Percentiles rank a stretch among this genome's conserved stretches.
phyloP scores from a whole-genome alignment of 192 early-diverging fungal genomes.

The Coemansia sp. region DNA sequence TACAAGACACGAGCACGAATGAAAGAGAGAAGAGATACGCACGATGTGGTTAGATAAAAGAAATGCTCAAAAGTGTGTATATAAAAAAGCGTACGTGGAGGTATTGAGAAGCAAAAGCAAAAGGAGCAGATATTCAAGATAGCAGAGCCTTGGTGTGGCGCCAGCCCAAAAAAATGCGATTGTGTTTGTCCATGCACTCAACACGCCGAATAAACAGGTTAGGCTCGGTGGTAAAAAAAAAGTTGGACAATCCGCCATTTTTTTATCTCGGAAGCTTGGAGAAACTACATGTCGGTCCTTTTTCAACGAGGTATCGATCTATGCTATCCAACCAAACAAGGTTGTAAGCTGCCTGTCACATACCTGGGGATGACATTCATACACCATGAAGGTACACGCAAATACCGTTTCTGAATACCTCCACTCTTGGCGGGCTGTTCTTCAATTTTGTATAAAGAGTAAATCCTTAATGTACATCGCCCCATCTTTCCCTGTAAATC shows the following conservation, averaged over 20 bases:
- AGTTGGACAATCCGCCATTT: neutral
- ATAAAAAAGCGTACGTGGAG: constrained; percentile 2
- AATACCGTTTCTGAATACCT: neutral
- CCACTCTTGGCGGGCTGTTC: neutral
- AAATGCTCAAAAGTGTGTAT: neutral
- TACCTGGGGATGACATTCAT: neutral
- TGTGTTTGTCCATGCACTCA: neutral
- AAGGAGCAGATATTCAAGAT: neutral
- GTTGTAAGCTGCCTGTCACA: neutral
- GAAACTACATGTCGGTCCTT: neutral
- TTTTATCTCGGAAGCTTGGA: neutral
- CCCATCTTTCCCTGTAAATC: neutral
- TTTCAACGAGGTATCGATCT: neutral
- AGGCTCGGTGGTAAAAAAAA: neutral
- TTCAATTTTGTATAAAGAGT: neutral
- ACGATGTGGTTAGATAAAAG: neutral
- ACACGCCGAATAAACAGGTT: neutral
- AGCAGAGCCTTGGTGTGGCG: neutral
- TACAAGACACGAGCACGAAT: neutral
- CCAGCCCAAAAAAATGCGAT: neutral
- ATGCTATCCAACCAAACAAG: neutral
- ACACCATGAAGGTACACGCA: neutral
- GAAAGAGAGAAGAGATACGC: neutral
- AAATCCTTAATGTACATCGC: neutral
- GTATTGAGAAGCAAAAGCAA: neutral